Base-by-base conservation (phyloP, 768 basidiomycete genomes). In the Russula sp. region DNA sequence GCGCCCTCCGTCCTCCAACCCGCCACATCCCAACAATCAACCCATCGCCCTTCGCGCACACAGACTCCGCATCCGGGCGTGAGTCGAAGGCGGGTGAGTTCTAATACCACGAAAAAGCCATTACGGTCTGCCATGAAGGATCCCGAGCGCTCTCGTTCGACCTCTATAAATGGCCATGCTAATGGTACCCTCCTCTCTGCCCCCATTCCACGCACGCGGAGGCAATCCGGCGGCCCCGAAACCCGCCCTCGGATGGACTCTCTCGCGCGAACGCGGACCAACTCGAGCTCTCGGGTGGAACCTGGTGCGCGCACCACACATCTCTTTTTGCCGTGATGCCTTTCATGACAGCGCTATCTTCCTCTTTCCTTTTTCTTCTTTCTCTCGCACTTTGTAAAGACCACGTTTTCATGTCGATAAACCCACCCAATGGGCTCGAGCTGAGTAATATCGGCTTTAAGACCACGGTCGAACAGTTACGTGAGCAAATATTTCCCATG, bases 371-470 rank as follows among this genome's bases (percentile, higher is more conserved):
- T 38, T 14, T 38, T 32, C 25, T 32, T 56, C 22, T 20, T 43
- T 25, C 7, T 43, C 8, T 36, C 38, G 6, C 11, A 6, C n/a
- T 43, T 52, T 53, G n/a, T 56, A 61, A 52, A 90, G 88, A 83
- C 65, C 87, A 90, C 68, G 77, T 90, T 75, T 85, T 90, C 68
- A 75, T 91, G 51, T 82, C 85, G 25, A 83, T 91, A 67, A 79
- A 80, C 61, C 80, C 83, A 46, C 80, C 81, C 59, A 85, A 82
- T 67, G 85, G 88, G 72, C 72, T 90, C 47, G 79, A 79, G 51
- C 58, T 80, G 25, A 74, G 72, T 32, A 77, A 77, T 56, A 67
- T 80, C 32, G 71, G 72, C 20, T 74, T 84, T 51, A 83, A 85
- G 43, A 72, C 76, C 5, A 83, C 82, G 1, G 72, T 86, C 51